Base-by-base conservation (phyloP, 163 green algal species). In the Chloromonas sp. region DNA sequence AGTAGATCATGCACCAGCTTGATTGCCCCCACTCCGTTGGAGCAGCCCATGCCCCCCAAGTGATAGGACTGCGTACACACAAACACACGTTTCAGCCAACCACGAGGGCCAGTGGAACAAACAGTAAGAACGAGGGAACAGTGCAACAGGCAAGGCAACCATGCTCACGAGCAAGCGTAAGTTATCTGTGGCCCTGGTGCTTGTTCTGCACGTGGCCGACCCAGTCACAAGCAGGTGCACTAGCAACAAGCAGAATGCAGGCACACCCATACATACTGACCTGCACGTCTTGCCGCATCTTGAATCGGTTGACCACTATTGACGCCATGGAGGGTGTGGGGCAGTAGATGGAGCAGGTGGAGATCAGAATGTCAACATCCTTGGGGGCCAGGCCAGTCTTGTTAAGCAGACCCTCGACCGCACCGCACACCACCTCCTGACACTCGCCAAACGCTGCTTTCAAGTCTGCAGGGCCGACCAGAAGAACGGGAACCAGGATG, bases 321-420 rank as follows among this genome's bases (percentile, higher is more conserved):
- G 76, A 84, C 3, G 70, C 66, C 85, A 94, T 89, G 57, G 82
- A 89, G 60, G 91, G 91, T 3, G 91, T 94, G 66, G 91, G 89
- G 87, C 91, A 92, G 88, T 90, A 94, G 81, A 94, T 94, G 85
- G 82, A 89, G 85, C 95, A 97, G 83, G 83, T 86, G 82, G 88
- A 89, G 13, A 91, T 84, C 60, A 91, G 84, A 62, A 91, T 88
- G 83, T 91, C 84, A 58, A 98, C 93, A 83, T 98, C 91, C 1
- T 36, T 84, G 1, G 88, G 36, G 14, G 84, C 71, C n/a, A 93
- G 87, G 5, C 90, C 90, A 70, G 90, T 89, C 85, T 86, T 82
- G 60, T 3, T 2, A 0, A 92, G 84, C 81, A 92, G 70, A 15
- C 88, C 88, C 60, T 84, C 71, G 57, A 92, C 84, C 0, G 86